Evolutionary conservation across 2,329 filamentous ascomycete genomes (phyloP).

Genomic region (Immersiporthe knoxdaviesiana): DNA sequence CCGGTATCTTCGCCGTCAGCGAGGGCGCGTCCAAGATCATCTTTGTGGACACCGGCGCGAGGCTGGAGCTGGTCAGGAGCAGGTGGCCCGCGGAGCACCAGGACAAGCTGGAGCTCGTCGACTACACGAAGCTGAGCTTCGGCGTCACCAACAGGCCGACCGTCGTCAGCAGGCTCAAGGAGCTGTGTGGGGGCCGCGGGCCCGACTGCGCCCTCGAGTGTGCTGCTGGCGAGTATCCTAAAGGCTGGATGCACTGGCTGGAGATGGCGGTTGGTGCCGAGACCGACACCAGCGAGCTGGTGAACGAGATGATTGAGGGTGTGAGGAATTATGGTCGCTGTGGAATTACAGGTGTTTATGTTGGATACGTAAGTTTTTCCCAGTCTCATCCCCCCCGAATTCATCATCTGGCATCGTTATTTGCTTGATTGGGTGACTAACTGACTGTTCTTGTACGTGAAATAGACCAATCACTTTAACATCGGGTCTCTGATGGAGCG

Average conservation of each 20-base stretch:
- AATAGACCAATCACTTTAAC: constrained; percentile 83
- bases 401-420: too few relatives aligned
- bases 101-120: constrained; percentile 66
- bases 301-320: constrained; percentile 80
- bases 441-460: not conserved
- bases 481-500: constrained; percentile 84
- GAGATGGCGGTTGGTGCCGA: constrained; percentile 68
- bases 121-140: constrained; percentile 64
- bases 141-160: constrained; percentile 62
- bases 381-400: too few relatives aligned
- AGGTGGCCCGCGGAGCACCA: constrained; percentile 56
- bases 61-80: constrained; percentile 69
- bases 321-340: constrained; percentile 73
- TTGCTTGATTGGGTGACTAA: too few relatives aligned
- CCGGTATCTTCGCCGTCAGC: constrained; percentile 72
- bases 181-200: constrained; percentile 71
- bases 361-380: constrained; percentile 58
- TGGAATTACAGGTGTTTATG: constrained; percentile 75
- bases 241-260: constrained; percentile 63
- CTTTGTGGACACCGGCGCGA: constrained; percentile 73
- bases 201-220: constrained; percentile 76
- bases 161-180: constrained; percentile 73
- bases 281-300: constrained; percentile 80
- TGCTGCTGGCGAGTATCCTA: constrained; percentile 63
- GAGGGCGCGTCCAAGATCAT: constrained; percentile 78